Percentiles rank a stretch among this genome's conserved stretches.
These are phyloP conservation scores for Colletotrichum scovillei DNA, from an alignment of 2,329 filamentous ascomycete genomes.

Conservation along the genomic window DNA sequence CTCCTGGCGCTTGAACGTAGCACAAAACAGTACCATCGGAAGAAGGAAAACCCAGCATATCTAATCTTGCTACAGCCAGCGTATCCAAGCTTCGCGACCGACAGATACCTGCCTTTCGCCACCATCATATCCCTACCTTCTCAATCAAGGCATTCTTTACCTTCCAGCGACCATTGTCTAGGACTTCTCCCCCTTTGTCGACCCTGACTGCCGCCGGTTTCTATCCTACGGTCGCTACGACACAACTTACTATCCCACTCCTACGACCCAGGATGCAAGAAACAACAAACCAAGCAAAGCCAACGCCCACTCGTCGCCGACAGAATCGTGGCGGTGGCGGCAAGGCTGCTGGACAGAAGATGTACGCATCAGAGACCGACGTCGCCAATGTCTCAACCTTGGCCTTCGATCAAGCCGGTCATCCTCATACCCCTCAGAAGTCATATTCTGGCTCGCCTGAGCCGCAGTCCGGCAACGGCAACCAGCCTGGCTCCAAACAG, in stretches of 20 bases:
- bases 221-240: background rate
- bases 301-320: constrained; percentile 50
- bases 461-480: constrained; percentile 43
- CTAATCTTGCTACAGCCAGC: background rate
- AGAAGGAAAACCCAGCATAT: background rate
- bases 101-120: background rate
- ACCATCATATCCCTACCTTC: background rate
- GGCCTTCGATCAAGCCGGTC: constrained; percentile 48
- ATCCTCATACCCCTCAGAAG: constrained; percentile 62
- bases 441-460: constrained; percentile 49
- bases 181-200: background rate
- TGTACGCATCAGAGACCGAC: constrained; percentile 71
- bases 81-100: constrained; percentile 5
- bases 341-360: constrained; percentile 57
- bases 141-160: background rate
- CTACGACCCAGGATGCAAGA: constrained; percentile 45
- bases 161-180: background rate
- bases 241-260: background rate
- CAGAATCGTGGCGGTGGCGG: constrained; percentile 47
- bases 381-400: constrained; percentile 41
- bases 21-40: background rate
- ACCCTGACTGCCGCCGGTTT: background rate
- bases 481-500: constrained; percentile 41
- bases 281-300: constrained; percentile 45
- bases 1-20: constrained; percentile 20